A percentile compares a stretch with the other conserved stretches of the same genome.
Evolutionary conservation across 345 rosid genomes (phyloP).

Genomic region (Balakata baccata): DNA sequence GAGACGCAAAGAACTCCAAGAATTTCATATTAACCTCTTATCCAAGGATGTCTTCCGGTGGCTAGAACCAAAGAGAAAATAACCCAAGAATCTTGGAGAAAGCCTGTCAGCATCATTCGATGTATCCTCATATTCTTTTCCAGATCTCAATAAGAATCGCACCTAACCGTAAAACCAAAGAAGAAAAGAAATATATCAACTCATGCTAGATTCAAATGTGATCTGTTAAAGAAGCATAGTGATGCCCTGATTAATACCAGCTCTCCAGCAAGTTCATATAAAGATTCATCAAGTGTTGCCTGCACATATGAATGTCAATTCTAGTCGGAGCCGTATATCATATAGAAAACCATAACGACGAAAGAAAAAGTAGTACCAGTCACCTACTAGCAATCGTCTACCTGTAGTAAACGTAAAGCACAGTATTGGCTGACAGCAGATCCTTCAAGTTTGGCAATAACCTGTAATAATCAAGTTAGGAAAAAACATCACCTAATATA

Average conservation of each 20-base stretch:
- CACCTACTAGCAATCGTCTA: slow-evolving; percentile 24
- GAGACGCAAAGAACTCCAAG: slow-evolving; percentile 3
- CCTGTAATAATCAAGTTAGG: slow-evolving; percentile 42
- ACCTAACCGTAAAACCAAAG: slow-evolving; percentile 46
- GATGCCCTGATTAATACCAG: slow-evolving; percentile 50
- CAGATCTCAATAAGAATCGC: slow-evolving; percentile 95
- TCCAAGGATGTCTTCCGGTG: slow-evolving; percentile 66
- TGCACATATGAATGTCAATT: slow-evolving; percentile 38
- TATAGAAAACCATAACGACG: slow-evolving; percentile 5
- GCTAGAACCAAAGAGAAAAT: slow-evolving; percentile 77
- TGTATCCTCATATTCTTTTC: slow-evolving; percentile 82
- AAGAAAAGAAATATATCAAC: slow-evolving; percentile 1
- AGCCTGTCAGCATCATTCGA: slow-evolving; percentile 65
- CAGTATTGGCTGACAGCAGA: slow-evolving; percentile 96
- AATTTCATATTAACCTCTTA: slow-evolving; percentile 49
- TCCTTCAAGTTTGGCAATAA: slow-evolving; percentile 97
- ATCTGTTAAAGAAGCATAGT: slow-evolving; percentile 13
- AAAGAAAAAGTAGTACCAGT: background rate
- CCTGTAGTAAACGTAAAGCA: slow-evolving; percentile 92
- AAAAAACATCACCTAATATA: background rate
- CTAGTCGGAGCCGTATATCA: slow-evolving; percentile 17
- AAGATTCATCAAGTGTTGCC: slow-evolving; percentile 95
- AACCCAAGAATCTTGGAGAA: slow-evolving; percentile 86
- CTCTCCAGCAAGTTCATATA: slow-evolving; percentile 99
- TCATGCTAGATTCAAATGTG: slow-evolving; percentile 10